A percentile compares a stretch with the other conserved stretches of the same genome.
phyloP scores from a whole-genome alignment of 257 asterid genomes.

The Penstemon eatonii region DNA sequence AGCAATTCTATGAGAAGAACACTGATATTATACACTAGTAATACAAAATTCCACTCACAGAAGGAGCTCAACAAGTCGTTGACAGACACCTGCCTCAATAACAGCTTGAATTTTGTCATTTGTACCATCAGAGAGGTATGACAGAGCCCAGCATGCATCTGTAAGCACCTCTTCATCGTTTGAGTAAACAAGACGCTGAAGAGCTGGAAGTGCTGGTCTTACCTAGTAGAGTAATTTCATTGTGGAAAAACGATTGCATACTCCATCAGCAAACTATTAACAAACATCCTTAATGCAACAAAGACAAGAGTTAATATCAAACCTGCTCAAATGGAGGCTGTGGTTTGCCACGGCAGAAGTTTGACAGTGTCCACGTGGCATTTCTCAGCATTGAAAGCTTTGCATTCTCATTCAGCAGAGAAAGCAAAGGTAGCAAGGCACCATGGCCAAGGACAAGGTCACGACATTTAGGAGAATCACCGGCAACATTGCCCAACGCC shows the following conservation, averaged over 20 bases:
- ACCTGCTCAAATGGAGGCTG: slow-evolving; percentile 97
- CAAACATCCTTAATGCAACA: background rate
- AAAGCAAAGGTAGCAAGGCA: slow-evolving; percentile 73
- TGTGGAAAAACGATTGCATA: slow-evolving; percentile 1
- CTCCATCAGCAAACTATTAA: background rate
- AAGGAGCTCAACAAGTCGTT: slow-evolving; percentile 79
- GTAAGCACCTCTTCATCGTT: slow-evolving; percentile 93
- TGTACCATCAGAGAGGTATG: slow-evolving; percentile 93
- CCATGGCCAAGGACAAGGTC: slow-evolving; percentile 88
- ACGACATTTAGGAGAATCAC: slow-evolving; percentile 90
- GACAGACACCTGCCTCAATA: slow-evolving; percentile 82
- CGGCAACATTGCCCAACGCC: slow-evolving; percentile 97
- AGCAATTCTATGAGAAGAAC: background rate
- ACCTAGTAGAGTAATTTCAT: slow-evolving; percentile 45
- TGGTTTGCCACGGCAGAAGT: slow-evolving; percentile 97
- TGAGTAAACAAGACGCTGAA: slow-evolving; percentile 69
- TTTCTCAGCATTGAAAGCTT: slow-evolving; percentile 94
- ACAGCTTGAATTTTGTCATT: slow-evolving; percentile 95
- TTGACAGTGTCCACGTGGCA: slow-evolving; percentile 94
- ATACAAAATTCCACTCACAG: slow-evolving; percentile 54
- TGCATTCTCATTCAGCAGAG: slow-evolving; percentile 77
- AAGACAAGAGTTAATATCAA: slow-evolving; percentile 10
- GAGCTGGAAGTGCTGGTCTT: slow-evolving; percentile 85
- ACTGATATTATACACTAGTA: background rate
- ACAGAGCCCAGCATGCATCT: slow-evolving; percentile 98